A percentile compares a stretch with the other conserved stretches of the same genome.
Conservation (phyloP, 129 eudicot species). For the Artemisia argyi region DNA sequence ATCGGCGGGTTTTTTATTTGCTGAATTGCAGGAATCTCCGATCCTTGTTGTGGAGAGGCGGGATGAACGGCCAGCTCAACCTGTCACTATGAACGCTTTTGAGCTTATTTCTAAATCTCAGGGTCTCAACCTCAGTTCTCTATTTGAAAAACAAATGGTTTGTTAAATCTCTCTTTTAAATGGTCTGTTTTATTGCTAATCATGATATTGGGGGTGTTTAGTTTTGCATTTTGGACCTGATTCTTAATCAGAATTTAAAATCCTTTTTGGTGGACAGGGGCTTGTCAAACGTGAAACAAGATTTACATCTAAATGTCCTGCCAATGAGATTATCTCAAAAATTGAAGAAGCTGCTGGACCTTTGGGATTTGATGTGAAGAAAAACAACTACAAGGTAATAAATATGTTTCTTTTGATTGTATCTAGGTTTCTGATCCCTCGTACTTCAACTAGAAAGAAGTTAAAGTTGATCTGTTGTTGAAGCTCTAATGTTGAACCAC, state of each 20-base stretch:
- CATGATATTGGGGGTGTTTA: not conserved
- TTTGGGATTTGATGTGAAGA: constrained; percentile 93
- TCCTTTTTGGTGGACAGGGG: constrained; percentile 53
- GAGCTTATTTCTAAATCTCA: constrained; percentile 99
- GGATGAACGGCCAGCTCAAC: constrained; percentile 64
- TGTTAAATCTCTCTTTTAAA: constrained; percentile 2
- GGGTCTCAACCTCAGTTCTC: constrained; percentile 92
- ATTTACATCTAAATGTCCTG: constrained; percentile 87
- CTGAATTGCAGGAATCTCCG: constrained; percentile 53
- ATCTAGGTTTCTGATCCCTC: not conserved
- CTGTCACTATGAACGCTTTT: constrained; percentile 93
- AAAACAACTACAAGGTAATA: constrained; percentile 86
- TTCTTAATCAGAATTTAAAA: constrained; percentile 1
- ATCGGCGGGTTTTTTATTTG: not conserved
- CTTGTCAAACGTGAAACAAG: constrained; percentile 96
- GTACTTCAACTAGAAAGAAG: not conserved
- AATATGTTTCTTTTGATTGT: not conserved
- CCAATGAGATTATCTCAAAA: constrained; percentile 77
- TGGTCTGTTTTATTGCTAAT: not conserved
- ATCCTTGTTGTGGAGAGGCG: constrained; percentile 84
- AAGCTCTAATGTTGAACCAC: not conserved
- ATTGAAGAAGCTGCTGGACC: constrained; percentile 92
- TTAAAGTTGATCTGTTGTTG: not conserved
- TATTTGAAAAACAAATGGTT: constrained; percentile 97
- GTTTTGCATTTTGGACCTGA: not conserved